Evolutionary conservation across 805 yeast genomes (phyloP), one percentile per base, ranked within the genome.

Genomic region (Yamadazyma insecticola): DNA sequence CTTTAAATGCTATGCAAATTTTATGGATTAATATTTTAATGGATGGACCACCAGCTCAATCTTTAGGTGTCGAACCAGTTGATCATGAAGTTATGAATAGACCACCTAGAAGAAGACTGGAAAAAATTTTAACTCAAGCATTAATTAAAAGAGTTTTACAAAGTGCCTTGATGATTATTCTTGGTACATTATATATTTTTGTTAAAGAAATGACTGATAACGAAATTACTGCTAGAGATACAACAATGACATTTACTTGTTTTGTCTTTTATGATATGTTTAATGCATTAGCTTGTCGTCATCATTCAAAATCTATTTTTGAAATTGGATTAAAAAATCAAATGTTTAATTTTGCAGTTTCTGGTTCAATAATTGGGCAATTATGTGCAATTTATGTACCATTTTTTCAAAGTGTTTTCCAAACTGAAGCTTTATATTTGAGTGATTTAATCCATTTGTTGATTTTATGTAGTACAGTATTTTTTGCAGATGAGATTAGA

Each of bases 41-140:
- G 98, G 98, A 90, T 63, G 98, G 98, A 1, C 98, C 98, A 8
- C 98, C 98, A 4, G 97, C 97, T 2, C 98, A 90, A 63, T 84
- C 95, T 0, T 67, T 90, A 26, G 98, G 98, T 37, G 97, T 92
- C 19, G 98, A 90, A 60, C 95, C 96, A 1, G 97, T 90, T 10
- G 97, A 90, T 51, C 88, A 83, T 40, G 95, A 83, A 54, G 96
- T 90, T 22, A 89, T 90, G 97, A 77, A 74, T 41, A 84, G 82
- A 53, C 97, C 97, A n/a, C 98, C 98, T 32, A 78, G 99, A 60
- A 72, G 78, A 31, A 78, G 97, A 53, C 69, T 75, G 35, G 97
- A 90, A 40, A 80, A 80, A 49, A 92, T 92, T 35, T 63, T 92
- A 44, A 87, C 97, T 2, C 51, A 55, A 10, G 64, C 67, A 7